phyloP scores from a whole-genome alignment of 2,329 filamentous ascomycete genomes.

The Colletotrichum sp. region DNA sequence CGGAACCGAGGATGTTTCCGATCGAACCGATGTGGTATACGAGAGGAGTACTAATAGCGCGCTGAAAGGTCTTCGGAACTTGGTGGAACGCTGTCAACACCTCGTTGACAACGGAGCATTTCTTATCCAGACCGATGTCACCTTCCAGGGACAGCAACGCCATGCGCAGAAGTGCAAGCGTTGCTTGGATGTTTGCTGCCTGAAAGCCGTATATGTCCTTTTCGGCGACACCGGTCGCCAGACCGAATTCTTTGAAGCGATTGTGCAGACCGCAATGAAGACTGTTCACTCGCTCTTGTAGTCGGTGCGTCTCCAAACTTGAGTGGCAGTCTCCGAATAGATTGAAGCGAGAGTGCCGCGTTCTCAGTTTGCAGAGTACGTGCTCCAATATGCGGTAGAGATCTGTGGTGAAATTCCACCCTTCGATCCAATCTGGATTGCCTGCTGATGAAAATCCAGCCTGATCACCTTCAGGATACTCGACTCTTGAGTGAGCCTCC shows the following conservation, averaged over 20 bases:
- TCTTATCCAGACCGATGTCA: background rate
- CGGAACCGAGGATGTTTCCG: background rate
- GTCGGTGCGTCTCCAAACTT: background rate
- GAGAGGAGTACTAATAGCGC: background rate
- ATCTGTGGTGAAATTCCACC: background rate
- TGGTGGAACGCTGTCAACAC: background rate
- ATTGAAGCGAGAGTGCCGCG: background rate
- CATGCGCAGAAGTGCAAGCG: background rate
- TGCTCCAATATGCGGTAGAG: background rate
- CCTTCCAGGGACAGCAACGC: background rate
- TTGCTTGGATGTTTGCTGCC: background rate
- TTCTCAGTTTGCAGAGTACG: background rate
- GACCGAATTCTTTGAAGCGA: background rate
- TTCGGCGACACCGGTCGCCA: background rate
- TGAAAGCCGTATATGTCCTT: background rate
- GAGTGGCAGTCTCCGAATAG: background rate
- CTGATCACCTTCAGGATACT: background rate
- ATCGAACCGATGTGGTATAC: background rate
- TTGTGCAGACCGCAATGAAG: background rate
- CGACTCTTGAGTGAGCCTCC: background rate
- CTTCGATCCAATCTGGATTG: background rate
- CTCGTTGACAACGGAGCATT: background rate
- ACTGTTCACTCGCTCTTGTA: background rate
- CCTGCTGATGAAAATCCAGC: background rate
- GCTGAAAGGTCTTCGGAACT: background rate